Percentiles rank a stretch among this genome's conserved stretches.
These are phyloP conservation scores for Xanthoconium purpureum DNA, from an alignment of 768 basidiomycete genomes.

Conservation along the genomic window DNA sequence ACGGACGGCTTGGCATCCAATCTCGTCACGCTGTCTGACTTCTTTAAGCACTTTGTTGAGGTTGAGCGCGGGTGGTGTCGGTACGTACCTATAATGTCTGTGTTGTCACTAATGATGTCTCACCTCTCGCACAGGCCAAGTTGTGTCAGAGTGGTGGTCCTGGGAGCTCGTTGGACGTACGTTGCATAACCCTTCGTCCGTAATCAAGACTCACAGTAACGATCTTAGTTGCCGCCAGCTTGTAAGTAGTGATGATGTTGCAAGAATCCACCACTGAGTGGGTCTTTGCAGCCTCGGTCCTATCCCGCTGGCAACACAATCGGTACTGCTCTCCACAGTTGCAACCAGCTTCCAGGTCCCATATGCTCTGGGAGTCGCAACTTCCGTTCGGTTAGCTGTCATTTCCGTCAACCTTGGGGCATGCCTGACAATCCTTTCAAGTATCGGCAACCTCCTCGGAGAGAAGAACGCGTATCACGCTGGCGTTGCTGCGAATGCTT, in stretches of 20 bases:
- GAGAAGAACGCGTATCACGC: neutral
- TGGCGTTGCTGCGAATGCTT: neutral
- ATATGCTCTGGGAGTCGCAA: neutral
- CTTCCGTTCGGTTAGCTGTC: neutral
- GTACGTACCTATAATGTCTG: conserved; percentile 30
- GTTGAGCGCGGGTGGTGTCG: conserved; percentile 80
- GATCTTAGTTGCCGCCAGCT: conserved; percentile 47
- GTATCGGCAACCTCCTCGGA: conserved; percentile 4
- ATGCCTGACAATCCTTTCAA: neutral
- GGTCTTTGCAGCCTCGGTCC: conserved; percentile 63
- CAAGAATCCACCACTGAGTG: conserved; percentile 6
- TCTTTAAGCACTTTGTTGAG: conserved; percentile 65
- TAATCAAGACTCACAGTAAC: neutral
- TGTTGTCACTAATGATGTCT: neutral
- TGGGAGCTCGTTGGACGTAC: conserved; percentile 77
- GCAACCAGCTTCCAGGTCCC: neutral
- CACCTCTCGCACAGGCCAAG: conserved; percentile 48
- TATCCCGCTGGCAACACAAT: conserved; percentile 33
- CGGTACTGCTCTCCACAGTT: conserved; percentile 20
- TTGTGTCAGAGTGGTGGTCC: conserved; percentile 93
- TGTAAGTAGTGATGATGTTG: conserved; percentile 33
- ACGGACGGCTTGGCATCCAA: conserved; percentile 81
- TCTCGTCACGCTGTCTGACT: conserved; percentile 62
- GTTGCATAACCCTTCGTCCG: conserved; percentile 3
- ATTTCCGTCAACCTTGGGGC: neutral